Evolutionary conservation across 208 protist genomes (phyloP).

Genomic region (Leishmania gerbilli): DNA sequence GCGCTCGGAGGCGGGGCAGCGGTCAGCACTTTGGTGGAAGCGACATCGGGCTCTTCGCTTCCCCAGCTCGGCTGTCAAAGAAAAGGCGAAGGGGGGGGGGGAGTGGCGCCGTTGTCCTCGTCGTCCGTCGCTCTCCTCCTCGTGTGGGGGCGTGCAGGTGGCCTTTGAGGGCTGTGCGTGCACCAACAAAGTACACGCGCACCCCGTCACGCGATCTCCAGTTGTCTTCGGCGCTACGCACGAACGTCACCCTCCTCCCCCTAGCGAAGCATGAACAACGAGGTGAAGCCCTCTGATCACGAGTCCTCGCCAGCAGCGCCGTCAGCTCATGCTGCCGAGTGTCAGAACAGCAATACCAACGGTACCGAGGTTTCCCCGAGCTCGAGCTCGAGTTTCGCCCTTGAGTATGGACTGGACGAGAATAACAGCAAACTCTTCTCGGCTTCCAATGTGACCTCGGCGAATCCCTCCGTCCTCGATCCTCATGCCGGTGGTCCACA

Average conservation of each 20-base stretch:
- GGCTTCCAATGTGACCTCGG: slow-evolving; percentile 10
- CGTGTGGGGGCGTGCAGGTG: not conserved
- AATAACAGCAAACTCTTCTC: slow-evolving; percentile 11
- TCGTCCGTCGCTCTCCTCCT: not conserved
- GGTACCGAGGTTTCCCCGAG: not conserved
- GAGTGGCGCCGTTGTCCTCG: too few relatives aligned
- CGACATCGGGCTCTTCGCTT: not conserved
- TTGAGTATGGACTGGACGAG: slow-evolving; percentile 6
- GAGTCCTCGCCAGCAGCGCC: not conserved
- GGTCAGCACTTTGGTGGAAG: not conserved
- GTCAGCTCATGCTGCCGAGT: not conserved
- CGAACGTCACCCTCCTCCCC: not conserved
- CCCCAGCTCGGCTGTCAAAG: not conserved
- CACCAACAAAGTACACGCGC: too few relatives aligned
- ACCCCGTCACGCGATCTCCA: not conserved
- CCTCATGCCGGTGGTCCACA: not conserved
- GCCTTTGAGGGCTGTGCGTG: too few relatives aligned
- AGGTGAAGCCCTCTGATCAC: not conserved
- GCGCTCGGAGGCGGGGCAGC: too few relatives aligned
- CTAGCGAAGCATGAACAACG: not conserved
- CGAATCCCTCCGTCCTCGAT: slow-evolving; percentile 12
- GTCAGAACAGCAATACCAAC: not conserved
- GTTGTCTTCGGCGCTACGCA: not conserved
- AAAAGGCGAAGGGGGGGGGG: too few relatives aligned
- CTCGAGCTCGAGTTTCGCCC: slow-evolving; percentile 20